Conservation (phyloP, 1,139 yeast species). For the Candida glucosophila region DNA sequence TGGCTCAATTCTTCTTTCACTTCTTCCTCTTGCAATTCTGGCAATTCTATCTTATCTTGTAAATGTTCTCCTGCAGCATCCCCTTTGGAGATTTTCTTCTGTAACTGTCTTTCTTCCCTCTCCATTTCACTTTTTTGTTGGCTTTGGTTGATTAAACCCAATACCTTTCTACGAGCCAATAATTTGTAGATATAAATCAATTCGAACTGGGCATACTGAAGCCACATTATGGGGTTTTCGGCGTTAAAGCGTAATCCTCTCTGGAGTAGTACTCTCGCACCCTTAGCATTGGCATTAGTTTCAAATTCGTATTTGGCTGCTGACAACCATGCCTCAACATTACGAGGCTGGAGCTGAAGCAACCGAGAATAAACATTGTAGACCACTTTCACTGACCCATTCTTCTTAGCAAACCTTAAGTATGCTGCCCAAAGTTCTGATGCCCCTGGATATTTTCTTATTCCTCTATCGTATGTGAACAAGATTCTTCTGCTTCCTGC, state of each 20-base stretch:
- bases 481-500: conserved; percentile 77
- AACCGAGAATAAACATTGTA: conserved; percentile 73
- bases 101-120: conserved; percentile 25
- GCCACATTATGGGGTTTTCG: conserved; percentile 68
- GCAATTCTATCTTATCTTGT: conserved; percentile 37
- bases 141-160: conserved; percentile 68
- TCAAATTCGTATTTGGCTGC: conserved; percentile 95
- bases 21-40: conserved; percentile 44
- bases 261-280: conserved; percentile 82
- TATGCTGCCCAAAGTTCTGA: conserved; percentile 72
- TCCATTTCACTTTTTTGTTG: conserved; percentile 52
- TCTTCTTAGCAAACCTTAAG: conserved; percentile 61
- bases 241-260: conserved; percentile 78
- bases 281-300: conserved; percentile 77
- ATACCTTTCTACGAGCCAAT: conserved; percentile 71
- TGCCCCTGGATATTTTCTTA: conserved; percentile 72
- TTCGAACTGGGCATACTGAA: conserved; percentile 82
- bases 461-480: conserved; percentile 79
- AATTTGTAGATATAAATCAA: conserved; percentile 77
- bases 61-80: conserved; percentile 23
- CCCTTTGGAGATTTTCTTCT: conserved; percentile 16
- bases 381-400: conserved; percentile 72
- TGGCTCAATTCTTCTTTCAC: conserved; percentile 57
- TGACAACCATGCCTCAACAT: conserved; percentile 84
- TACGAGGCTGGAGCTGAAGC: conserved; percentile 83